Conservation (phyloP, 2,329 filamentous ascomycete genomes). For the Neobulgaria alba region DNA sequence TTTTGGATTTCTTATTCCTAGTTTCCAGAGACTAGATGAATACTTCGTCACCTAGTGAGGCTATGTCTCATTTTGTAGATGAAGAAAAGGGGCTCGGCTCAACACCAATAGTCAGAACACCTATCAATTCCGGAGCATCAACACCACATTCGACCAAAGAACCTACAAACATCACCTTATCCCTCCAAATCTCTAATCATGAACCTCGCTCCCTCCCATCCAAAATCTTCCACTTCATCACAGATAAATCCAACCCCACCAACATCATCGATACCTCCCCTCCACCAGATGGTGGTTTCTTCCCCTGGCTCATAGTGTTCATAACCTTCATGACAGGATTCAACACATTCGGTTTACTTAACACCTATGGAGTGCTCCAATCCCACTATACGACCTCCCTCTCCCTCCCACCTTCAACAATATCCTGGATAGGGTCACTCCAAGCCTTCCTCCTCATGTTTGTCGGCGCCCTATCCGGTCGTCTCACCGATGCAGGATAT, state of each 20-base stretch:
- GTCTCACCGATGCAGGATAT: slow-evolving; percentile 50
- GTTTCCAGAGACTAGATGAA: no score
- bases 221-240: not conserved
- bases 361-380: slow-evolving; percentile 47
- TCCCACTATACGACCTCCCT: slow-evolving; percentile 43
- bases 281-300: slow-evolving; percentile 13
- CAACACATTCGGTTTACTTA: slow-evolving; percentile 29
- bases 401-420: slow-evolving; percentile 39
- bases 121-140: not conserved
- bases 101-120: not conserved
- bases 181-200: not conserved
- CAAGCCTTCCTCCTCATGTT: slow-evolving; percentile 42
- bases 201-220: not conserved
- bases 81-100: not conserved
- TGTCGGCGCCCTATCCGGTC: slow-evolving; percentile 50
- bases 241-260: not conserved
- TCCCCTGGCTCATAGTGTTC: slow-evolving; percentile 29
- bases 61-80: not conserved
- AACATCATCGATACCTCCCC: not conserved
- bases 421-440: slow-evolving; percentile 48
- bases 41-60: no score
- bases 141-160: not conserved
- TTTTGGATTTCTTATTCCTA: no score
- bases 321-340: slow-evolving; percentile 24
- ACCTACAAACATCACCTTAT: not conserved